Evolutionary conservation across 352 stramenopile genomes (phyloP).

Genomic region (Phytophthora nicotianae): DNA sequence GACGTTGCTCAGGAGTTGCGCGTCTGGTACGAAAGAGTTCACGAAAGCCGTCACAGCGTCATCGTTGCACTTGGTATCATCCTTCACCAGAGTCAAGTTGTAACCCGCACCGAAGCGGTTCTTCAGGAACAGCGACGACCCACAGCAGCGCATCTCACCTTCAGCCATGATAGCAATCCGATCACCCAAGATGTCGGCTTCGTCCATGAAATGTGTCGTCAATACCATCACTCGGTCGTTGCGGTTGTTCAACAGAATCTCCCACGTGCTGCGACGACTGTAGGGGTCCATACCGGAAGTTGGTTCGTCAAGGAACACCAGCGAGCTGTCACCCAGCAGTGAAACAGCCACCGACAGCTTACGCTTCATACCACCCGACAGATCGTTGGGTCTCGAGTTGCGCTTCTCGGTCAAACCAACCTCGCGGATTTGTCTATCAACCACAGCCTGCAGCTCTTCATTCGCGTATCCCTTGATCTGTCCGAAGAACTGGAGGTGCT

Average conservation of each 20-base stretch:
- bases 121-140: constrained; percentile 83
- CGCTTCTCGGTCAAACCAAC: constrained; percentile 70
- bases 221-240: constrained; percentile 75
- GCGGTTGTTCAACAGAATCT: constrained; percentile 66
- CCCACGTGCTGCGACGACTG: constrained; percentile 90
- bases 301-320: constrained; percentile 92
- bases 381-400: constrained; percentile 20
- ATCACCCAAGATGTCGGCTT: constrained; percentile 77
- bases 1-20: constrained; percentile 76
- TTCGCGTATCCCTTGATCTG: constrained; percentile 58
- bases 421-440: constrained; percentile 39
- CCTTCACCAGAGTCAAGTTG: constrained; percentile 53
- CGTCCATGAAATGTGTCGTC: constrained; percentile 83
- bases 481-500: constrained; percentile 82
- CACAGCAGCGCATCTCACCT: constrained; percentile 61
- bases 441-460: constrained; percentile 15
- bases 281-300: constrained; percentile 97
- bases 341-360: constrained; percentile 92
- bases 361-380: constrained; percentile 92
- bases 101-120: constrained; percentile 64
- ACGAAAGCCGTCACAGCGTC: constrained; percentile 43
- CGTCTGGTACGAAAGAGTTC: constrained; percentile 2
- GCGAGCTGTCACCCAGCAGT: constrained; percentile 82
- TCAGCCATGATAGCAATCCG: constrained; percentile 86
- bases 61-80: constrained; percentile 1